Evolutionary conservation across 225 moss, liverwort and hornwort species (phyloP).

Genomic region (Anthoceros angustus): DNA sequence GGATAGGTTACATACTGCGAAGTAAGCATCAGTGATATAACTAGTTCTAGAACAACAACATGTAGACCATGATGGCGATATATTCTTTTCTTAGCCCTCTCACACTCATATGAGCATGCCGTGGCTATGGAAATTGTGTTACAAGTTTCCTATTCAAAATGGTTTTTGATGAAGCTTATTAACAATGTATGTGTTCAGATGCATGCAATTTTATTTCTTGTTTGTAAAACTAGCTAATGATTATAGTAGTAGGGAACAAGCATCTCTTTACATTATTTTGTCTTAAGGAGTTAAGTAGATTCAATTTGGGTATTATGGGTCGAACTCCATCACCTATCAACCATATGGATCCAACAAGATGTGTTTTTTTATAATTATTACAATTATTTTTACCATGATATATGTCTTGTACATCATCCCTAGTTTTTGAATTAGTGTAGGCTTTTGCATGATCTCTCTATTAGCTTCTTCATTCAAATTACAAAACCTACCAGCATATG

Average conservation of each 20-base stretch:
- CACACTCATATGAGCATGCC: constrained; percentile 20
- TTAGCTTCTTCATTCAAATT: constrained; percentile 90
- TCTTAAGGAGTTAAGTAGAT: constrained; percentile 39
- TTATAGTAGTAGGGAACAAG: not conserved
- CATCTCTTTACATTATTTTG: constrained; percentile 18
- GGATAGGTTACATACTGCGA: constrained; percentile 30
- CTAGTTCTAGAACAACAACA: constrained; percentile 48
- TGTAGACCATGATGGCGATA: constrained; percentile 48
- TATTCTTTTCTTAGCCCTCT: constrained; percentile 30
- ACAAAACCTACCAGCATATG: constrained; percentile 65
- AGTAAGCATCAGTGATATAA: constrained; percentile 74
- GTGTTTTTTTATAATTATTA: not conserved
- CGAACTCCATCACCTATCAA: not conserved
- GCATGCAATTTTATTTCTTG: not conserved
- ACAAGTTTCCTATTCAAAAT: constrained; percentile 8
- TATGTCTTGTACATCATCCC: not conserved
- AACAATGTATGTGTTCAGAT: not conserved
- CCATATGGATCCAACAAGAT: not conserved
- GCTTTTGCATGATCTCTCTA: constrained; percentile 33
- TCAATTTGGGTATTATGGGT: constrained; percentile 43
- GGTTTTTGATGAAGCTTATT: not conserved
- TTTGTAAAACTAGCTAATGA: not conserved
- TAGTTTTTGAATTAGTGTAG: not conserved
- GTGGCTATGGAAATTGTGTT: not conserved
- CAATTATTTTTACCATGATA: not conserved